Conservation (phyloP, 495 filamentous ascomycete genomes). For the Parachaetomium inaequale region DNA sequence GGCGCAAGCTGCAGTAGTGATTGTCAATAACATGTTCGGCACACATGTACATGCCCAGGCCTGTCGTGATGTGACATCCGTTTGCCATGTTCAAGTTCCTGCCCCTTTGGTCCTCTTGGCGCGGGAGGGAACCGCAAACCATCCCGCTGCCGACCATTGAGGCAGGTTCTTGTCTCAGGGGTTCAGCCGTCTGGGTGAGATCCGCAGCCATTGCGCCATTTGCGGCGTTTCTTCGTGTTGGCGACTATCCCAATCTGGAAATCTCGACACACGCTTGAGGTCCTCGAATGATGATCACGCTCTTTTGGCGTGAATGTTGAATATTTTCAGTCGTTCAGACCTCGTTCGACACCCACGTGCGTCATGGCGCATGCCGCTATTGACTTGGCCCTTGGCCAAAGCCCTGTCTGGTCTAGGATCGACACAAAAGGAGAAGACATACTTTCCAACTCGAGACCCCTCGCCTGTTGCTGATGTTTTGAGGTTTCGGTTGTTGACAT, state of each 20-base stretch:
- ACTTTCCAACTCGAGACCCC: too few species aligned
- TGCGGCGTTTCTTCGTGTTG: conserved; percentile 10
- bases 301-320: neutral
- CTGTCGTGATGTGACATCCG: neutral
- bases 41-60: neutral
- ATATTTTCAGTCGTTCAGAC: neutral
- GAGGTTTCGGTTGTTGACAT: too few species aligned
- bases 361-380: neutral
- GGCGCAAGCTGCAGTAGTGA: conserved; percentile 15
- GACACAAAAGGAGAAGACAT: neutral
- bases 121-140: neutral
- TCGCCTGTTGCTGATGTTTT: too few species aligned
- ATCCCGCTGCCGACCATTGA: neutral
- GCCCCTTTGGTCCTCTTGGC: conserved; percentile 14
- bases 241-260: neutral
- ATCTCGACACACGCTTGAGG: neutral
- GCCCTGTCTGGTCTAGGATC: neutral
- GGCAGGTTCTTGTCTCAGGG: neutral
- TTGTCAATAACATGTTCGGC: neutral
- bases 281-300: neutral
- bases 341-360: neutral
- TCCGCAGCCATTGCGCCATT: conserved; percentile 19
- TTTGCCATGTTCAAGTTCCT: neutral
- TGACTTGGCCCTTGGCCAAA: neutral
- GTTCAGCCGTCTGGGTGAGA: neutral